A percentile compares a stretch with the other conserved stretches of the same genome.
Conservation (phyloP, 1,284 basidiomycete genomes). For the Marasmius sp. region DNA sequence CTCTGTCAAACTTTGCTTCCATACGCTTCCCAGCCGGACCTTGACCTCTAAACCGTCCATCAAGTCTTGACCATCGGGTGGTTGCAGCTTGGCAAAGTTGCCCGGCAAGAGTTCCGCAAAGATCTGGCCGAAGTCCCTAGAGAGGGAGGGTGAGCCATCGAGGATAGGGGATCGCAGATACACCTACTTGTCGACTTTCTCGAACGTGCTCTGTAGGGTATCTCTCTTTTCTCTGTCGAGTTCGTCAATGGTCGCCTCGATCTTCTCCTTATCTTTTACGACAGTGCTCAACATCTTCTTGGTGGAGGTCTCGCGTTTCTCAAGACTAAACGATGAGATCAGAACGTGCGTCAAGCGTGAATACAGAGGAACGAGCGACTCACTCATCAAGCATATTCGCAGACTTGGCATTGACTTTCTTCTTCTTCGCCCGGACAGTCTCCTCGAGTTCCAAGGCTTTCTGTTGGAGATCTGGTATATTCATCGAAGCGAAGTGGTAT, state of each 20-base stretch:
- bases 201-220: slow-evolving; percentile 92
- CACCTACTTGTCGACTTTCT: slow-evolving; percentile 87
- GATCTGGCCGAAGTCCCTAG: slow-evolving; percentile 93
- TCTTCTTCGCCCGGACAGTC: slow-evolving; percentile 86
- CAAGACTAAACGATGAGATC: slow-evolving; percentile 59
- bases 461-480: slow-evolving; percentile 65
- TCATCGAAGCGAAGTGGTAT: slow-evolving; percentile 82
- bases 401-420: slow-evolving; percentile 95
- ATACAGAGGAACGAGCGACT: slow-evolving; percentile 21
- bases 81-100: slow-evolving; percentile 94
- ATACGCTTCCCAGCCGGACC: slow-evolving; percentile 90
- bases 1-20: slow-evolving; percentile 98
- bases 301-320: slow-evolving; percentile 88
- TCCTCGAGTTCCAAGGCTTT: slow-evolving; percentile 79
- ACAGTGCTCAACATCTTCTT: slow-evolving; percentile 91
- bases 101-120: slow-evolving; percentile 96
- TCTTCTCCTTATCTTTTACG: slow-evolving; percentile 93
- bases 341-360: not conserved
- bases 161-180: not conserved
- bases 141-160: not conserved
- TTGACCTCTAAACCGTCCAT: slow-evolving; percentile 97
- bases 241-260: slow-evolving; percentile 92
- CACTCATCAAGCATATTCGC: slow-evolving; percentile 96
- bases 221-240: slow-evolving; percentile 95
- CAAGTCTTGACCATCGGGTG: slow-evolving; percentile 91